A percentile compares a stretch with the other conserved stretches of the same genome.
Conservation (phyloP, 2,329 filamentous ascomycete genomes). For the Venturia asperata region DNA sequence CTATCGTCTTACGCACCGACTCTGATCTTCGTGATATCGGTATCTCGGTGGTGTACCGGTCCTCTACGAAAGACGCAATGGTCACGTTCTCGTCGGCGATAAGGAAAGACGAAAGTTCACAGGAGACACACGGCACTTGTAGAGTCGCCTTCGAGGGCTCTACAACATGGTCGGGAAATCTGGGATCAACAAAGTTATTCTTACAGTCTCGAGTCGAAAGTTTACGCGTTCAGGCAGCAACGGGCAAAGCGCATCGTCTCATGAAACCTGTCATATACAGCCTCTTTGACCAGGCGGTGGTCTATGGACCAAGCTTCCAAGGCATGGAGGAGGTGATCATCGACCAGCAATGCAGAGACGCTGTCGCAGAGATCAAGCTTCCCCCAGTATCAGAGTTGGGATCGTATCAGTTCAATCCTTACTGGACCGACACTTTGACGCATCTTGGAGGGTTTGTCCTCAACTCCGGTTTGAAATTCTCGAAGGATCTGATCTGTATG, state of each 20-base stretch:
- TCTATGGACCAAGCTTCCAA: constrained; percentile 25
- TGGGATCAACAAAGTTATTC: constrained; percentile 22
- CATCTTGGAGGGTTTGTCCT: constrained; percentile 15
- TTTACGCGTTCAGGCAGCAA: constrained; percentile 14
- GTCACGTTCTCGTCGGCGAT: constrained; percentile 7
- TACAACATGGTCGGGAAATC: constrained; percentile 10
- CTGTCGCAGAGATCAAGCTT: constrained; percentile 21
- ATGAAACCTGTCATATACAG: constrained; percentile 24
- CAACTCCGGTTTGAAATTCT: constrained; percentile 12
- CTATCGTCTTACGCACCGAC: constrained; percentile 10
- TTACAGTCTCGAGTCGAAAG: constrained; percentile 23
- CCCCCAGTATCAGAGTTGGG: constrained; percentile 16
- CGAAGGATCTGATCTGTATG: not conserved
- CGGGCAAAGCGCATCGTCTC: constrained; percentile 4
- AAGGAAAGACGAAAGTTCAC: not conserved
- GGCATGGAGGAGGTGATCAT: constrained; percentile 25
- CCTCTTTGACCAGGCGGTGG: constrained; percentile 24
- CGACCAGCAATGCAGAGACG: constrained; percentile 23
- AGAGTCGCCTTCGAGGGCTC: constrained; percentile 8
- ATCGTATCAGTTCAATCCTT: constrained; percentile 20
- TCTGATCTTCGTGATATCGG: constrained; percentile 5
- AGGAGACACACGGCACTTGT: not conserved
- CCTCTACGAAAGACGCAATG: not conserved
- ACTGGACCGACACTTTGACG: constrained; percentile 14
- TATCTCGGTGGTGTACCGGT: constrained; percentile 7